These are phyloP conservation scores for Acrodontium crateriforme DNA, from an alignment of 2,329 filamentous ascomycete genomes.

Conservation along the genomic window DNA sequence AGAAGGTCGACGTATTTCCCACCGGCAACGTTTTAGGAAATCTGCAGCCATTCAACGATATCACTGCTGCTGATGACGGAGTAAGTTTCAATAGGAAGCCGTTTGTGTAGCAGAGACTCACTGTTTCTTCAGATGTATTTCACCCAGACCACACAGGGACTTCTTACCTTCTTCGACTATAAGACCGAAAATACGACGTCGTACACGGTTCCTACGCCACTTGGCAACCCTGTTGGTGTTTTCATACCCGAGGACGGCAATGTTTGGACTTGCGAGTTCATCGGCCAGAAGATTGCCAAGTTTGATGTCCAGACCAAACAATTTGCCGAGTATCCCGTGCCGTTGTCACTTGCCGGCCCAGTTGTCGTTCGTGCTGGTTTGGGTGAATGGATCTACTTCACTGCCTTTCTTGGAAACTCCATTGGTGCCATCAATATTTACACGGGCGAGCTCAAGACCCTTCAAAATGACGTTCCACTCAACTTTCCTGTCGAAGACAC, in stretches of 20 bases:
- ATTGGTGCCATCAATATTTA: no score
- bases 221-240: slow-evolving; percentile 9
- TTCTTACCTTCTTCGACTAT: slow-evolving; percentile 12
- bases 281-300: slow-evolving; percentile 13
- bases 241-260: slow-evolving; percentile 9
- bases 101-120: not conserved
- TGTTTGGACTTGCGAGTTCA: slow-evolving; percentile 12
- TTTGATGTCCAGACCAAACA: slow-evolving; percentile 6
- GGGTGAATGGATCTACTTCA: no score
- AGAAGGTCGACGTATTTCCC: slow-evolving; percentile 7
- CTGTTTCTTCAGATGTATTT: slow-evolving; percentile 12
- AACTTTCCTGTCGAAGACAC: no score
- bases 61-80: slow-evolving; percentile 7
- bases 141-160: slow-evolving; percentile 10
- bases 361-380: slow-evolving; percentile 14
- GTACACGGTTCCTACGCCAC: slow-evolving; percentile 9
- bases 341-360: slow-evolving; percentile 7
- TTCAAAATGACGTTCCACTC: no score
- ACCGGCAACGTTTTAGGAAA: slow-evolving; percentile 11
- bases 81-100: not conserved
- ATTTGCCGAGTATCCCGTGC: slow-evolving; percentile 10
- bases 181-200: slow-evolving; percentile 8
- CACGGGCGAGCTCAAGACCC: no score
- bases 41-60: slow-evolving; percentile 13
- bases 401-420: no score